Evolutionary conservation across 768 basidiomycete genomes (phyloP).

Genomic region (Termitomyces sp.): DNA sequence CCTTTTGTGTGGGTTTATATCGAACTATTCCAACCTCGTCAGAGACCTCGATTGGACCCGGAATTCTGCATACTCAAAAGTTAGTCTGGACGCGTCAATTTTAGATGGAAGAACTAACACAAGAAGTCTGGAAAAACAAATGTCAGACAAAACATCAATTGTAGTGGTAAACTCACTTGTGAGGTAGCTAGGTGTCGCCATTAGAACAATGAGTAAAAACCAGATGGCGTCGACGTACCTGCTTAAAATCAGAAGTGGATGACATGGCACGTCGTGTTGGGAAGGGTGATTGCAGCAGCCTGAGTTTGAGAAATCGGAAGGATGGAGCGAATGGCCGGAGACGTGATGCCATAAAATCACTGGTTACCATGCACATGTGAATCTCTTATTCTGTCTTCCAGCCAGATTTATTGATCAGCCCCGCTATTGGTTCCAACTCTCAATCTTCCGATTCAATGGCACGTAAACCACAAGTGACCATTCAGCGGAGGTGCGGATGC

Average conservation of each 20-base stretch:
- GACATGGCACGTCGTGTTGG: constrained; percentile 15
- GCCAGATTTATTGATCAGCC: not conserved
- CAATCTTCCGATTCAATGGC: not conserved
- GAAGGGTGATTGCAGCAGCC: not conserved
- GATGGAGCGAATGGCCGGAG: constrained; percentile 11
- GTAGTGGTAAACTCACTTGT: constrained; percentile 28
- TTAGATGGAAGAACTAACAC: constrained; percentile 31
- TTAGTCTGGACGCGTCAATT: not conserved
- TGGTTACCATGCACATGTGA: constrained; percentile 10
- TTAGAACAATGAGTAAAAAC: not conserved
- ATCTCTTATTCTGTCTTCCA: not conserved
- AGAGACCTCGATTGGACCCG: constrained; percentile 58
- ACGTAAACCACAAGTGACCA: not conserved
- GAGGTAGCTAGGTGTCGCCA: constrained; percentile 21
- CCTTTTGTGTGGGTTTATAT: not conserved
- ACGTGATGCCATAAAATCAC: constrained; percentile 13
- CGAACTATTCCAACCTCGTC: constrained; percentile 30
- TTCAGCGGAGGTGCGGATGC: constrained; percentile 8
- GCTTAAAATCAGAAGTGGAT: constrained; percentile 22
- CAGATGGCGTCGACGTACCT: constrained; percentile 16
- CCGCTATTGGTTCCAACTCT: not conserved
- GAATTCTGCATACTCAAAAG: constrained; percentile 41
- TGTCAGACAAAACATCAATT: constrained; percentile 16
- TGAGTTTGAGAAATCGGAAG: constrained; percentile 10
- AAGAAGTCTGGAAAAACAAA: constrained; percentile 32